Percentiles rank a stretch among this genome's conserved stretches.
Conservation (phyloP, 257 asterid genomes). For the Voacanga thouarsii region DNA sequence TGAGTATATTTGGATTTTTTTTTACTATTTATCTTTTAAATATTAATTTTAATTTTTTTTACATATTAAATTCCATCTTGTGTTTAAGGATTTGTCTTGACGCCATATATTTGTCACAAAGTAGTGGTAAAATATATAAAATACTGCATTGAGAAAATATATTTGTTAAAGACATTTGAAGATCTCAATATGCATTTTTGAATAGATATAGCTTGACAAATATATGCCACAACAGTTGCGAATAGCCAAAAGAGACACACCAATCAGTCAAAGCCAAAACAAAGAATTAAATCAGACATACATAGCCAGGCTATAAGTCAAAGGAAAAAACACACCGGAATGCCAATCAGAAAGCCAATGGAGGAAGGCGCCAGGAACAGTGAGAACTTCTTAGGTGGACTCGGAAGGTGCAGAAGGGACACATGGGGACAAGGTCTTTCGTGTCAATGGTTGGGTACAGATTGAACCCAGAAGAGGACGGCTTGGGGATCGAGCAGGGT, state of each 20-base stretch:
- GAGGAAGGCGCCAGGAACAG: slow-evolving; percentile 71
- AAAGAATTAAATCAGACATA: neutral
- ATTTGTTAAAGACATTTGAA: no score
- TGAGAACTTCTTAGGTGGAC: slow-evolving; percentile 44
- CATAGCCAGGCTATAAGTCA: neutral
- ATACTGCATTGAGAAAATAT: no score
- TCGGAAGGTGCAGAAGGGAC: slow-evolving; percentile 71
- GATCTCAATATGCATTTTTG: no score
- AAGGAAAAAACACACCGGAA: neutral
- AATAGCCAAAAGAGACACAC: neutral
- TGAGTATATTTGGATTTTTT: no score
- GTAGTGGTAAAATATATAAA: no score
- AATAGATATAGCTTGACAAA: no score
- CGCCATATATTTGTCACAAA: no score
- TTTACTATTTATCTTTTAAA: no score
- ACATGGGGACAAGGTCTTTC: slow-evolving; percentile 31
- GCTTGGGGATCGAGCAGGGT: slow-evolving; percentile 32
- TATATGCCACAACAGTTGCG: neutral
- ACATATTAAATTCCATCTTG: no score
- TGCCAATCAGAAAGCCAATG: slow-evolving; percentile 24
- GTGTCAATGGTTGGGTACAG: slow-evolving; percentile 53
- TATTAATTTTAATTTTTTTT: no score
- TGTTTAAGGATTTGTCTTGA: no score
- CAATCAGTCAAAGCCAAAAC: neutral
- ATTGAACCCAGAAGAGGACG: slow-evolving; percentile 41